phyloP scores from a whole-genome alignment of 805 yeast species.

The Hanseniaspora thailandica region DNA sequence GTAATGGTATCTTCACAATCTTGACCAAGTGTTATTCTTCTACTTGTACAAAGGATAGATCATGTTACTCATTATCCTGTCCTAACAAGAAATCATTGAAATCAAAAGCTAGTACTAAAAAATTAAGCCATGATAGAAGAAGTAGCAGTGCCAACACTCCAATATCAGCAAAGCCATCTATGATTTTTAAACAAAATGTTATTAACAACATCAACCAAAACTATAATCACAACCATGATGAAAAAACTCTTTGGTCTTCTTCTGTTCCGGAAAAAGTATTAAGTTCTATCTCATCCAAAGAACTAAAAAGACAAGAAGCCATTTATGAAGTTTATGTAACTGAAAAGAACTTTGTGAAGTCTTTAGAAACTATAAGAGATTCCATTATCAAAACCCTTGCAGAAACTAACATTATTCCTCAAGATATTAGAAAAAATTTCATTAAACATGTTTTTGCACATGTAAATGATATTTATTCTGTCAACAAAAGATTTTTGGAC shows the following conservation, averaged over 20 bases:
- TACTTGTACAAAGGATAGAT: constrained; percentile 75
- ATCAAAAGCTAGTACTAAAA: constrained; percentile 81
- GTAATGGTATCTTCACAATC: constrained; percentile 86
- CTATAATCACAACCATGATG: constrained; percentile 27
- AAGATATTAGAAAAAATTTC: constrained; percentile 78
- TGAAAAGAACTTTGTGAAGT: constrained; percentile 90
- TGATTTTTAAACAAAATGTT: constrained; percentile 45
- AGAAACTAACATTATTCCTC: constrained; percentile 77
- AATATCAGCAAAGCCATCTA: constrained; percentile 2
- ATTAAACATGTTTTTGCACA: constrained; percentile 86
- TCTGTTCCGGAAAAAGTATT: constrained; percentile 53
- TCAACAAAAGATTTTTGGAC: constrained; percentile 77
- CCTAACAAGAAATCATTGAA: constrained; percentile 69
- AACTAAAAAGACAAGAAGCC: constrained; percentile 86
- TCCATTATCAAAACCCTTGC: constrained; percentile 87
- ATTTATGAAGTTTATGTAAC: constrained; percentile 89
- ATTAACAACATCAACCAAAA: constrained; percentile 17
- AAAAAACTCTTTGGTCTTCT: constrained; percentile 81
- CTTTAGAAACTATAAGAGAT: constrained; percentile 82
- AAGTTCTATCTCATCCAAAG: constrained; percentile 66
- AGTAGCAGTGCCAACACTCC: constrained; percentile 10
- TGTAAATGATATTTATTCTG: constrained; percentile 71
- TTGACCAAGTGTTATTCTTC: constrained; percentile 94
- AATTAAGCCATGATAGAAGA: constrained; percentile 4
- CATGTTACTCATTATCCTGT: constrained; percentile 92